Percentiles rank a stretch among this genome's conserved stretches.
Conservation (phyloP, 257 asterid species). For the Solanum raphanifolium region DNA sequence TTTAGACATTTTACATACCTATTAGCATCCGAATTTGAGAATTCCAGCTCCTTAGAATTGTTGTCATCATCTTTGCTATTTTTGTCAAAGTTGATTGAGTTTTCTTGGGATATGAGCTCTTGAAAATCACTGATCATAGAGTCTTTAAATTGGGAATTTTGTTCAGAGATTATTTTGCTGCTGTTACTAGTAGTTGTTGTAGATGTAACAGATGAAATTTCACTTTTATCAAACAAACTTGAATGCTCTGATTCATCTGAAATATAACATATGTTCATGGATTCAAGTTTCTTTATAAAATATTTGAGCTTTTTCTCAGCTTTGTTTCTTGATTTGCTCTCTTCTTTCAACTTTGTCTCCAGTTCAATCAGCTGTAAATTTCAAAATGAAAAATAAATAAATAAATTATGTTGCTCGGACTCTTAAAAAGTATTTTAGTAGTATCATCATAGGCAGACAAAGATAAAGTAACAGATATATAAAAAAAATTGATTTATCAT, state of each 20-base stretch:
- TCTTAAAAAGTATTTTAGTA: neutral
- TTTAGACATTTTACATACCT: neutral
- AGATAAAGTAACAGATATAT: neutral
- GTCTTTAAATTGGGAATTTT: neutral
- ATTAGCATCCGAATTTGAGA: neutral
- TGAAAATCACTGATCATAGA: neutral
- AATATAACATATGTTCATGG: conserved; percentile 29
- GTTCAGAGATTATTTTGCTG: neutral
- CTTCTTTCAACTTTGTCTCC: conserved; percentile 49
- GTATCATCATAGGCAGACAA: neutral
- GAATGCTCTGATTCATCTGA: conserved; percentile 38
- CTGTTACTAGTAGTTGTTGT: neutral
- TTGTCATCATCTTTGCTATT: neutral
- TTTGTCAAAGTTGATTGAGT: neutral
- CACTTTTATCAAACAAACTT: conserved; percentile 23
- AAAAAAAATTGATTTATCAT: neutral
- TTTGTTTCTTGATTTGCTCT: conserved; percentile 62
- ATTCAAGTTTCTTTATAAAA: conserved; percentile 51
- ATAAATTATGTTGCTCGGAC: neutral
- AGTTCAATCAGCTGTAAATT: conserved; percentile 47
- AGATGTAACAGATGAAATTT: conserved; percentile 42
- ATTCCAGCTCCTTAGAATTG: neutral
- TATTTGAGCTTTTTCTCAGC: conserved; percentile 64
- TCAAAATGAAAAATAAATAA: neutral
- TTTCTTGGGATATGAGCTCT: conserved; percentile 1